Percentiles rank a stretch among this genome's conserved stretches.
Conservation (phyloP, 352 stramenopile species). For the Pythium dissotocum region DNA sequence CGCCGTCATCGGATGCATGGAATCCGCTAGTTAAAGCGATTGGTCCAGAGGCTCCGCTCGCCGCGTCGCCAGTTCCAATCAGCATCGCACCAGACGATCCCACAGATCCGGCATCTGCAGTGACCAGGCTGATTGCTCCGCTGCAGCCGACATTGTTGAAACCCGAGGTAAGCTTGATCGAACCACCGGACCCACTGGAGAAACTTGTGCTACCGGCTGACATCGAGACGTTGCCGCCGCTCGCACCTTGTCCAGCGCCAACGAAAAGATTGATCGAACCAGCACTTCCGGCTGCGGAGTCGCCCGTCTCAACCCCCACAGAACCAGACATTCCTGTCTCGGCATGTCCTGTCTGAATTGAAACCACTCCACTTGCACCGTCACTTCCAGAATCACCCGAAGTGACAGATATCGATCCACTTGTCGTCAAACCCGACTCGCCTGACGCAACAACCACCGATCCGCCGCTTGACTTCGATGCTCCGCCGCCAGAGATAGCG, state of each 20-base stretch:
- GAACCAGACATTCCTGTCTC: constrained; percentile 43
- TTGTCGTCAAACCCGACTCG: constrained; percentile 36
- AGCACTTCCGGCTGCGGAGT: constrained; percentile 35
- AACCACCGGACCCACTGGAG: constrained; percentile 38
- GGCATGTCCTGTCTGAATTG: constrained; percentile 37
- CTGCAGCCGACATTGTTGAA: constrained; percentile 42
- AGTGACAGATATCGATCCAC: constrained; percentile 41
- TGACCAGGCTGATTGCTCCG: constrained; percentile 43
- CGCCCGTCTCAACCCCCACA: constrained; percentile 45
- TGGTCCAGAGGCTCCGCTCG: constrained; percentile 35
- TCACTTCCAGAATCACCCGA: constrained; percentile 34
- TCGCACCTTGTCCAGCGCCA: constrained; percentile 33
- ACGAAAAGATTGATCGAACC: constrained; percentile 51
- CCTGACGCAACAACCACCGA: constrained; percentile 47
- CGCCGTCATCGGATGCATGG: constrained; percentile 34
- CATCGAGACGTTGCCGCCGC: constrained; percentile 48
- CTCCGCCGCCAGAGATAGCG: constrained; percentile 42
- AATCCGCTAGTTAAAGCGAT: constrained; percentile 55
- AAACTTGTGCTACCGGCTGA: constrained; percentile 38
- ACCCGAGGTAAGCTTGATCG: constrained; percentile 44
- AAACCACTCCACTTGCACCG: constrained; percentile 35
- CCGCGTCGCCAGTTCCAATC: constrained; percentile 44
- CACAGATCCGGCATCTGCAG: constrained; percentile 36
- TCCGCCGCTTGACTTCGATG: constrained; percentile 42
- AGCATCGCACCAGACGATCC: constrained; percentile 42